A percentile compares a stretch with the other conserved stretches of the same genome.
Evolutionary conservation across 169 alveolate genomes (phyloP).

Genomic region (Eimeria brunetti): DNA sequence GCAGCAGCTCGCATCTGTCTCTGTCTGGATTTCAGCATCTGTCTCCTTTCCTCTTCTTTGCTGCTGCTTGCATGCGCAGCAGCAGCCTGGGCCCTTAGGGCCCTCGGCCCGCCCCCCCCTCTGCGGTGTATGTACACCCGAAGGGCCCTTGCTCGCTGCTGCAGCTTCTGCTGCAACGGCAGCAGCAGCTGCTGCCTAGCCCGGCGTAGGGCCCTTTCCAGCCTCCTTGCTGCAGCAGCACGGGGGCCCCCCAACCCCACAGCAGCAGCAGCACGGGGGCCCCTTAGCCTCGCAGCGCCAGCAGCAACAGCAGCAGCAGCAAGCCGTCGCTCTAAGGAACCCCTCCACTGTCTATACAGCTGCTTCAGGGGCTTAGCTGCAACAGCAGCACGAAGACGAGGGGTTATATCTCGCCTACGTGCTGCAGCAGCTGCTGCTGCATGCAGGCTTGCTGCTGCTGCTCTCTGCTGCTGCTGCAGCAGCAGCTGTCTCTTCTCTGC

Average conservation of each 20-base stretch:
- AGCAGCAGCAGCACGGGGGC: background rate
- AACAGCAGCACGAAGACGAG: background rate
- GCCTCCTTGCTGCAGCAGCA: background rate
- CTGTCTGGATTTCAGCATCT: background rate
- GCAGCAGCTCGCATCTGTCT: background rate
- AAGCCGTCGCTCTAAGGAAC: background rate
- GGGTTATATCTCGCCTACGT: no score
- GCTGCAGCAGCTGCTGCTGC: background rate
- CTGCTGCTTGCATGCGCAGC: background rate
- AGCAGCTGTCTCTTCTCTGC: no score
- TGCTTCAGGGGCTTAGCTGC: background rate
- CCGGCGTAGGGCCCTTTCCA: background rate
- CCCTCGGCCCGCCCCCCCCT: background rate
- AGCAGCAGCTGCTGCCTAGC: background rate
- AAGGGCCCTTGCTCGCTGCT: background rate
- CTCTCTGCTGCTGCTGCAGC: no score
- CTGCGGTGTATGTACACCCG: background rate
- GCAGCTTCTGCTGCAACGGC: background rate
- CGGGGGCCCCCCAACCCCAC: background rate
- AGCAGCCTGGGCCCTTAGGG: background rate
- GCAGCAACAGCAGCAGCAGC: background rate
- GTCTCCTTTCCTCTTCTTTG: background rate
- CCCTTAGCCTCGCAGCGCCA: background rate
- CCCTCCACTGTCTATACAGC: background rate
- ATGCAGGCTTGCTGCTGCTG: no score